Evolutionary conservation across 163 green algal species (phyloP).

Genomic region (Picocystis sp.): DNA sequence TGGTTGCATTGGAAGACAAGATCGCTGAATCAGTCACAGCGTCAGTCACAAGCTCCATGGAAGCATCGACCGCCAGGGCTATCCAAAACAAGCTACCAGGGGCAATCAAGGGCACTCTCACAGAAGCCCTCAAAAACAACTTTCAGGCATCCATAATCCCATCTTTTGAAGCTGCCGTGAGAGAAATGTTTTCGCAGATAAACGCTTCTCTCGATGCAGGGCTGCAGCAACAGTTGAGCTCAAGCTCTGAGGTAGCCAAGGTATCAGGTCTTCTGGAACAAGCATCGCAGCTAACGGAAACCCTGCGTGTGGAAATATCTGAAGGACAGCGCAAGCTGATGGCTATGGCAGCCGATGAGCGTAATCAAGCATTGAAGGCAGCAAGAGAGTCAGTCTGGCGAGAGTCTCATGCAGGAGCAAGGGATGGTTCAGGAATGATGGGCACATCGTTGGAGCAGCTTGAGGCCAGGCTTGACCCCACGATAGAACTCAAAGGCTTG

Average conservation of each 20-base stretch:
- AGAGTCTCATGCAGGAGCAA: neutral
- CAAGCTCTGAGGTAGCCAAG: too few relatives aligned
- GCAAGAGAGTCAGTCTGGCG: slow-evolving; percentile 14
- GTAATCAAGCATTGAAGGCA: neutral
- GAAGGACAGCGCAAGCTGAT: too few relatives aligned
- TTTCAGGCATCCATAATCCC: slow-evolving; percentile 43
- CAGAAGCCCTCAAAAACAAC: slow-evolving; percentile 26
- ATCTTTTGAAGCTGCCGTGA: slow-evolving; percentile 42
- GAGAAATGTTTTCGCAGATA: slow-evolving; percentile 20
- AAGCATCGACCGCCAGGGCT: slow-evolving; percentile 16
- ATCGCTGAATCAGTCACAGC: slow-evolving; percentile 18
- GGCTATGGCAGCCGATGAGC: slow-evolving; percentile 6
- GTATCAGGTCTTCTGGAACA: too few relatives aligned
- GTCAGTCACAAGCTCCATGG: slow-evolving; percentile 11
- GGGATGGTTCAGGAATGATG: neutral
- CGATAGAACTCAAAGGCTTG: slow-evolving; percentile 18
- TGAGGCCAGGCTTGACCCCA: slow-evolving; percentile 19
- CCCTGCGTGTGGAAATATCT: too few relatives aligned
- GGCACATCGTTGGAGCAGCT: slow-evolving; percentile 1
- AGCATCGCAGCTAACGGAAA: too few relatives aligned
- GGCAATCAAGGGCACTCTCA: slow-evolving; percentile 20
- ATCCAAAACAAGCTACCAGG: slow-evolving; percentile 7
- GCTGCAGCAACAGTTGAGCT: too few relatives aligned
- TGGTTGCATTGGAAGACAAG: slow-evolving; percentile 2
- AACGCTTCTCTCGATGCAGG: too few relatives aligned